phyloP scores from a whole-genome alignment of 768 basidiomycete species.

The Hemileccinum rubropunctum region DNA sequence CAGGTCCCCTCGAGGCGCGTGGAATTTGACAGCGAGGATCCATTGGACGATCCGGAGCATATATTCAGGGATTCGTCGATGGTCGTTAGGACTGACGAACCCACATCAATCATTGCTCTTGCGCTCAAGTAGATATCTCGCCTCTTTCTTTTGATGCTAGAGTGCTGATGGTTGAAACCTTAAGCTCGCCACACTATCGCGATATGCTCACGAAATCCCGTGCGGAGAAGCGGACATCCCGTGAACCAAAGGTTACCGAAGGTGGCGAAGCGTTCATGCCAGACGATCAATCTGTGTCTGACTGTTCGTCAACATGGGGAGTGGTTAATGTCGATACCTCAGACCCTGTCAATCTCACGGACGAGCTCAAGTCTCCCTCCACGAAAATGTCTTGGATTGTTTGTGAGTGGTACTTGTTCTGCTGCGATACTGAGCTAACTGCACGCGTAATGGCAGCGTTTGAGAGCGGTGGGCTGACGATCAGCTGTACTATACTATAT shows the following conservation, averaged over 20 bases:
- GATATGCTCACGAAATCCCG: conserved; percentile 77
- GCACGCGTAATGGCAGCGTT: conserved; percentile 53
- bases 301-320: conserved; percentile 89
- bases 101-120: conserved; percentile 95
- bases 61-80: conserved; percentile 93
- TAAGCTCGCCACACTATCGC: conserved; percentile 77
- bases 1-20: conserved; percentile 50
- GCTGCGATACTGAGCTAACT: conserved; percentile 3
- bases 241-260: conserved; percentile 55
- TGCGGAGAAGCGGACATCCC: conserved; percentile 68
- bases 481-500: conserved; percentile 92
- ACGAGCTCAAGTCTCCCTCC: conserved; percentile 72
- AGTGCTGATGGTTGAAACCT: conserved; percentile 2
- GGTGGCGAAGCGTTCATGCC: conserved; percentile 90
- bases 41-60: conserved; percentile 80
- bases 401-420: conserved; percentile 45
- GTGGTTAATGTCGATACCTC: conserved; percentile 79
- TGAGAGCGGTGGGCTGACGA: conserved; percentile 84
- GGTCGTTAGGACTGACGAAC: conserved; percentile 94
- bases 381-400: conserved; percentile 82
- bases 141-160: not conserved
- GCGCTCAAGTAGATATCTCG: conserved; percentile 68
- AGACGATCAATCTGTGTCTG: conserved; percentile 77
- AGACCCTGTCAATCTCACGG: conserved; percentile 67
- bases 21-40: conserved; percentile 62